Conservation (phyloP, 805 yeast species). For the Starmerella scarabaei region DNA sequence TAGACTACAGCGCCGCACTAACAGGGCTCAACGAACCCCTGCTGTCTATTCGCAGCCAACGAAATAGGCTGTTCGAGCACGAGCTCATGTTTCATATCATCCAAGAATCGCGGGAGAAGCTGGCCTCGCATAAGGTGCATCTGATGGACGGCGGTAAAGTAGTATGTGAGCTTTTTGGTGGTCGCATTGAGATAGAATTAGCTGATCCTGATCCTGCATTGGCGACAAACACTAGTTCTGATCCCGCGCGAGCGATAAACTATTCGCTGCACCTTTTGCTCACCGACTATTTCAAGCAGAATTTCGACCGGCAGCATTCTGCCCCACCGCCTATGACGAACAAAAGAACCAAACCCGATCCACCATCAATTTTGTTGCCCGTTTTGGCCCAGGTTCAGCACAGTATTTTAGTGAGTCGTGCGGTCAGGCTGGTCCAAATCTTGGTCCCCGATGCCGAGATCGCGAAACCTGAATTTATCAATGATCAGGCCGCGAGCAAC, state of each 20-base stretch:
- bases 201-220: conserved; percentile 25
- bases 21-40: conserved; percentile 2
- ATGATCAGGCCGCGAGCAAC: not conserved
- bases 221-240: not conserved
- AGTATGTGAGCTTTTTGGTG: conserved; percentile 50
- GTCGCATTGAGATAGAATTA: conserved; percentile 59
- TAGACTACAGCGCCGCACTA: not conserved
- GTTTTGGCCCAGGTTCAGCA: conserved; percentile 26
- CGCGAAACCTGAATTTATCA: not conserved
- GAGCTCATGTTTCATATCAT: conserved; percentile 69
- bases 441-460: conserved; percentile 15
- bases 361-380: conserved; percentile 24
- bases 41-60: conserved; percentile 46
- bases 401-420: conserved; percentile 15
- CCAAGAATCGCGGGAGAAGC: conserved; percentile 51
- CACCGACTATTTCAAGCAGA: conserved; percentile 37
- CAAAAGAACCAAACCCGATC: conserved; percentile 30
- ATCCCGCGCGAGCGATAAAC: conserved; percentile 32
- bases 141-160: conserved; percentile 48
- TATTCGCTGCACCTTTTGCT: conserved; percentile 46
- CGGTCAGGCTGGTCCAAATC: conserved; percentile 16
- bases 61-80: conserved; percentile 73
- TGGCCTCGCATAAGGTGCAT: conserved; percentile 58
- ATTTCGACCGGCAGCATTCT: not conserved
- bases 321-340: conserved; percentile 35